Evolutionary conservation across 129 eudicot genomes (phyloP).

Genomic region (Gnaphalium uliginosum): DNA sequence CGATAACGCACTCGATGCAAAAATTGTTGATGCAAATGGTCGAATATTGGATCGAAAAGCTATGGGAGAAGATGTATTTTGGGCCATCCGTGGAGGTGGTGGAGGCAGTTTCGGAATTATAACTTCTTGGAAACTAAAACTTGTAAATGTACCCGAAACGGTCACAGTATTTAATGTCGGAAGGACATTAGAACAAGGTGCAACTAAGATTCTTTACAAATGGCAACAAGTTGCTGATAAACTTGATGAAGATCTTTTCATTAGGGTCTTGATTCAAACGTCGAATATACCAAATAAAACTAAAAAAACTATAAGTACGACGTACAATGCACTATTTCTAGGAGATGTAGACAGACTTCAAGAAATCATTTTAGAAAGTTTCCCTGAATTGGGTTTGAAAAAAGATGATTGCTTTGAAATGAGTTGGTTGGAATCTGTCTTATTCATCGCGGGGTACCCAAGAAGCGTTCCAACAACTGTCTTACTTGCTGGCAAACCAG

Average conservation of each 20-base stretch:
- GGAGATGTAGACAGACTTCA: slow-evolving; percentile 21
- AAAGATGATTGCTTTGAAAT: slow-evolving; percentile 29
- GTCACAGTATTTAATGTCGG: slow-evolving; percentile 26
- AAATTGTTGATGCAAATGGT: slow-evolving; percentile 24
- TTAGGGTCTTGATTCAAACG: slow-evolving; percentile 26
- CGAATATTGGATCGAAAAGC: slow-evolving; percentile 22
- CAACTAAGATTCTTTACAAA: slow-evolving; percentile 31
- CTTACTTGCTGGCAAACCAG: slow-evolving; percentile 27
- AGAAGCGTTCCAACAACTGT: slow-evolving; percentile 21
- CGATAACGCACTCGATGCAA: slow-evolving; percentile 28
- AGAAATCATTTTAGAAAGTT: slow-evolving; percentile 22
- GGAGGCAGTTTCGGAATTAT: slow-evolving; percentile 26
- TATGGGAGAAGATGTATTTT: slow-evolving; percentile 31
- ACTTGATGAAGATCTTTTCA: slow-evolving; percentile 30
- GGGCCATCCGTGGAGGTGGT: slow-evolving; percentile 31
- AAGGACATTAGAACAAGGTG: slow-evolving; percentile 30
- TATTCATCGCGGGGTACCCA: slow-evolving; percentile 29
- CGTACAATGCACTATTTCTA: slow-evolving; percentile 32
- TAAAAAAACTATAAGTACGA: slow-evolving; percentile 21
- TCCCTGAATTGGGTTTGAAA: slow-evolving; percentile 27
- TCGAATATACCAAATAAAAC: slow-evolving; percentile 13
- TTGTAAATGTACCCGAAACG: slow-evolving; percentile 20
- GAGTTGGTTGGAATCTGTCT: slow-evolving; percentile 29
- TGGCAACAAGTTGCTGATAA: slow-evolving; percentile 32
- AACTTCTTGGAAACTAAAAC: slow-evolving; percentile 35